These are phyloP conservation scores for Leucaena leucocephala DNA, from an alignment of 306 rosid genomes.

Conservation along the genomic window DNA sequence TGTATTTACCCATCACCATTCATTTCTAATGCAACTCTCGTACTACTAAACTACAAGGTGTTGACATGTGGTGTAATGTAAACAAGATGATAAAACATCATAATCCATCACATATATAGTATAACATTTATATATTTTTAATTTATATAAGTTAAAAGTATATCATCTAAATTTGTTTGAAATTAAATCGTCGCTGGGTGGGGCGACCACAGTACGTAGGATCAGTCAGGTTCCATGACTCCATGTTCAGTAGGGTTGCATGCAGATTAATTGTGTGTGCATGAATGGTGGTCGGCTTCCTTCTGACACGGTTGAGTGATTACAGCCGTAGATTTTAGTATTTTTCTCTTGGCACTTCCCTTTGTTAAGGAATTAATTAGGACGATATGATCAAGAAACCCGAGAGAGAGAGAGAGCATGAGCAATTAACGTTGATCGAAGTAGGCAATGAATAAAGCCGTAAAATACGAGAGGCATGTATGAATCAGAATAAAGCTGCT, in stretches of 20 bases:
- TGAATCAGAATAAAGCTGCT: slow-evolving; percentile 41
- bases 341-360: background rate
- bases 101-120: no score
- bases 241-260: slow-evolving; percentile 25
- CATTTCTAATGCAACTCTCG: no score
- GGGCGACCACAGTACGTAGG: background rate
- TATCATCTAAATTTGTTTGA: background rate
- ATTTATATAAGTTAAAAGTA: background rate
- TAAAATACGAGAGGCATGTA: slow-evolving; percentile 24
- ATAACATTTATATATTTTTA: background rate
- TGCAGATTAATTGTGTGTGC: background rate
- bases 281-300: background rate
- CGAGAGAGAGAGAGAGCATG: slow-evolving; percentile 13
- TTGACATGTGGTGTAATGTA: background rate
- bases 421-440: background rate
- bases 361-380: background rate
- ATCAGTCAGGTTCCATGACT: slow-evolving; percentile 8
- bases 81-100: background rate
- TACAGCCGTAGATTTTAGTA: slow-evolving; percentile 19
- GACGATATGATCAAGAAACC: background rate
- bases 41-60: no score
- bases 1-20: no score
- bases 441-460: slow-evolving; percentile 29
- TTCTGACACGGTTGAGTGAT: slow-evolving; percentile 23
- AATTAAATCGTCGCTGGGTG: background rate